Conservation (phyloP, 768 basidiomycete species). For the Asterophora lycoperdoides region DNA sequence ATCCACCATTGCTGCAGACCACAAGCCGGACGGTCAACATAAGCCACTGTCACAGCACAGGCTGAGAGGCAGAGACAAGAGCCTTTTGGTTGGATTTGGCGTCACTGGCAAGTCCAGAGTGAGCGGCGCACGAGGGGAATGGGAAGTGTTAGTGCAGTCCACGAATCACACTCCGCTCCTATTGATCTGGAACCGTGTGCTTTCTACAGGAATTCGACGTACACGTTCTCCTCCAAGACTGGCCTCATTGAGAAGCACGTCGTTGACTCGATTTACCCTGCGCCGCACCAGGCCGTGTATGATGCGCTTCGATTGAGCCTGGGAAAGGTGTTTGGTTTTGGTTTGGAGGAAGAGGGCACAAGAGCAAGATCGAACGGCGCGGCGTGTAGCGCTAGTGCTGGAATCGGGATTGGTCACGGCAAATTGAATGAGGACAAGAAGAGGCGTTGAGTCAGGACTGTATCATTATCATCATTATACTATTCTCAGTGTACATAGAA, state of each 20-base stretch:
- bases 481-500: too few species aligned
- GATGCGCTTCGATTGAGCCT: conserved; percentile 48
- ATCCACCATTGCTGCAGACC: too few species aligned
- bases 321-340: conserved; percentile 34
- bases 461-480: too few species aligned
- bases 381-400: neutral
- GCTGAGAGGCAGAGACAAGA: conserved; percentile 49
- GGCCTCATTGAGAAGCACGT: conserved; percentile 63
- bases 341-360: neutral
- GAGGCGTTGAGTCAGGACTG: neutral
- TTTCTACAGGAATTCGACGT: conserved; percentile 56
- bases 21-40: neutral
- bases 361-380: neutral
- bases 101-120: conserved; percentile 61
- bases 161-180: too few species aligned
- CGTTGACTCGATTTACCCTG: conserved; percentile 74
- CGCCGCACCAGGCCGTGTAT: conserved; percentile 68
- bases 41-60: conserved; percentile 1
- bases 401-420: neutral
- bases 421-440: neutral
- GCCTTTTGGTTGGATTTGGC: conserved; percentile 47
- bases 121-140: conserved; percentile 57
- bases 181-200: neutral
- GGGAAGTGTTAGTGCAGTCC: conserved; percentile 61
- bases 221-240: conserved; percentile 62